phyloP scores from a whole-genome alignment of 768 basidiomycete species.

The Mycena maculata region DNA sequence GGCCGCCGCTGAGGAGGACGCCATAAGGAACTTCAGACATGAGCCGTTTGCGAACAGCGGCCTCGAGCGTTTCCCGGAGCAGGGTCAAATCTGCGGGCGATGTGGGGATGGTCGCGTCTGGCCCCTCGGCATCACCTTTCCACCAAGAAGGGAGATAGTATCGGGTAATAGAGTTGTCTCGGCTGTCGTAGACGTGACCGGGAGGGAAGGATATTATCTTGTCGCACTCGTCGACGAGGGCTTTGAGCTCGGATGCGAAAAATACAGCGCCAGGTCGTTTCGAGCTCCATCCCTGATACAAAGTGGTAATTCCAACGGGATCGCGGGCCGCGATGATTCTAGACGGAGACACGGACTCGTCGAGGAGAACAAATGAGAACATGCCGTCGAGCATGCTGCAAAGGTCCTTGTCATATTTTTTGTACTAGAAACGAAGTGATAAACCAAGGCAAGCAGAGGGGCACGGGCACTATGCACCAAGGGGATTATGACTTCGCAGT shows the following conservation, averaged over 20 bases:
- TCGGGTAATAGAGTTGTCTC: constrained; percentile 77
- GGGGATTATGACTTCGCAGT: constrained; percentile 97
- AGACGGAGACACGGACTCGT: constrained; percentile 90
- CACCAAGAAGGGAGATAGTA: constrained; percentile 95
- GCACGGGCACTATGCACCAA: constrained; percentile 63
- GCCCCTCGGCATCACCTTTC: constrained; percentile 79
- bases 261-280: constrained; percentile 83
- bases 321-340: constrained; percentile 96
- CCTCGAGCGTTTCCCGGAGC: constrained; percentile 87
- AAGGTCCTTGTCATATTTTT: constrained; percentile 80
- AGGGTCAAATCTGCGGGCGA: constrained; percentile 71
- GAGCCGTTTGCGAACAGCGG: constrained; percentile 91
- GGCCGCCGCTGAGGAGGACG: constrained; percentile 92
- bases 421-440: constrained; percentile 68
- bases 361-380: constrained; percentile 97
- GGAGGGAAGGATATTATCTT: constrained; percentile 96
- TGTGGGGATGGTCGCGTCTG: constrained; percentile 66
- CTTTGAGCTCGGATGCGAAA: constrained; percentile 97
- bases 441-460: constrained; percentile 17
- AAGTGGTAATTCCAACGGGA: constrained; percentile 97
- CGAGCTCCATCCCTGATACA: constrained; percentile 96
- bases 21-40: constrained; percentile 99
- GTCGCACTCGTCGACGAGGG: constrained; percentile 91
- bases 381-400: constrained; percentile 93
- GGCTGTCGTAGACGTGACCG: constrained; percentile 95